phyloP scores from a whole-genome alignment of 1,284 basidiomycete species.

The Schizophyllum amplum region DNA sequence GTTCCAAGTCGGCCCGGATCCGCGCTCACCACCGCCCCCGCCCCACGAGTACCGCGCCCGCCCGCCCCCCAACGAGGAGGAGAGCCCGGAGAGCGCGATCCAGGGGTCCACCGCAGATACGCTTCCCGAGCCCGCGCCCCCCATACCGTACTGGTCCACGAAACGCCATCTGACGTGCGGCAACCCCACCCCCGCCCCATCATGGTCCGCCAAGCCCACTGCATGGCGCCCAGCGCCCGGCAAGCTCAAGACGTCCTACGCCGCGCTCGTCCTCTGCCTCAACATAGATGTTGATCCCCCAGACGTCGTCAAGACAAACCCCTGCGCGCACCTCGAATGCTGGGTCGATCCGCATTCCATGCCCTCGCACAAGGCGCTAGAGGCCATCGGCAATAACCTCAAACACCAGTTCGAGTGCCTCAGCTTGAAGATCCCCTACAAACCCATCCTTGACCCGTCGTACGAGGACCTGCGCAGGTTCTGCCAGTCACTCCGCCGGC shows the following conservation, averaged over 20 bases:
- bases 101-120: constrained; percentile 22
- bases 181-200: constrained; percentile 65
- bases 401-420: constrained; percentile 96
- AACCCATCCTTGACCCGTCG: constrained; percentile 89
- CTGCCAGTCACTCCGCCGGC: constrained; percentile 79
- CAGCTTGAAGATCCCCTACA: constrained; percentile 86
- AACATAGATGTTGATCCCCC: constrained; percentile 98
- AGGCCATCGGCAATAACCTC: constrained; percentile 86
- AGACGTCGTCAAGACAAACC: constrained; percentile 95
- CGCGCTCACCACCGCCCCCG: no score
- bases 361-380: constrained; percentile 82
- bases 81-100: neutral
- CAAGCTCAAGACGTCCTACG: constrained; percentile 87
- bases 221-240: constrained; percentile 78
- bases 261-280: constrained; percentile 90
- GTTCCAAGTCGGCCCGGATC: neutral
- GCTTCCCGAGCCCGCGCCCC: constrained; percentile 43
- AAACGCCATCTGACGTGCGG: constrained; percentile 86
- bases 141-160: constrained; percentile 71
- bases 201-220: constrained; percentile 55
- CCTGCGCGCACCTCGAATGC: constrained; percentile 91
- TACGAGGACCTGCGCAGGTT: constrained; percentile 92
- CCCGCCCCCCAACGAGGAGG: neutral
- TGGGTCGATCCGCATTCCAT: constrained; percentile 95
- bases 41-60: neutral